phyloP scores from a whole-genome alignment of 129 eudicot genomes.

The Helichrysum umbraculigerum region DNA sequence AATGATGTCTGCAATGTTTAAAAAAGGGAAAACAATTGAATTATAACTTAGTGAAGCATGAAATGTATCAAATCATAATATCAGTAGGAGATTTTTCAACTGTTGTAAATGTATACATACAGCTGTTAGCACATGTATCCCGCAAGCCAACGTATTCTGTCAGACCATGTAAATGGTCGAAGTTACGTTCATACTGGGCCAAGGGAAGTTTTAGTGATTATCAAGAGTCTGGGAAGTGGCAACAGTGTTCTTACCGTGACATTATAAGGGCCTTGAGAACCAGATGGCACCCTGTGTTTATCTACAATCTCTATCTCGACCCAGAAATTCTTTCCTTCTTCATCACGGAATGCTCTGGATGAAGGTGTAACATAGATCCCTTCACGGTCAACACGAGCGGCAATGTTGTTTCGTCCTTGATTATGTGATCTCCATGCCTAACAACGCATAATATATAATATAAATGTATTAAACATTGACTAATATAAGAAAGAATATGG shows the following conservation, averaged over 20 bases:
- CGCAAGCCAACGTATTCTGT: not conserved
- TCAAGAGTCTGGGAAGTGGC: not conserved
- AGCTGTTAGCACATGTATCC: not conserved
- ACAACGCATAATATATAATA: conserved; percentile 5
- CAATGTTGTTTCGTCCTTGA: conserved; percentile 88
- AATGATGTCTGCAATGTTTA: conserved; percentile 56
- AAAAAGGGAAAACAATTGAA: not conserved
- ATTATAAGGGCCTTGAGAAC: conserved; percentile 93
- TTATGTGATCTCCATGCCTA: conserved; percentile 92
- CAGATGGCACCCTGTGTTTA: conserved; percentile 81
- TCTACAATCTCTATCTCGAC: conserved; percentile 95
- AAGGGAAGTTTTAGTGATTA: too few species aligned
- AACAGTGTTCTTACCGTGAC: conserved; percentile 63
- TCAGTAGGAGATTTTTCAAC: not conserved
- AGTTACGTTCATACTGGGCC: not conserved
- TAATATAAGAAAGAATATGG: not conserved
- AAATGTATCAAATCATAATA: not conserved
- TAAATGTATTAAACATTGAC: not conserved
- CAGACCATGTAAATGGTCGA: not conserved
- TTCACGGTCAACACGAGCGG: conserved; percentile 72
- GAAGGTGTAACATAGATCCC: conserved; percentile 87
- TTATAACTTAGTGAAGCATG: not conserved
- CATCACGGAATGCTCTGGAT: conserved; percentile 91
- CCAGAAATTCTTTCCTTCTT: conserved; percentile 96
- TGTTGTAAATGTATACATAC: not conserved